These are phyloP conservation scores for Cercospora sp. DNA, from an alignment of 2,329 filamentous ascomycete species.

Conservation along the genomic window DNA sequence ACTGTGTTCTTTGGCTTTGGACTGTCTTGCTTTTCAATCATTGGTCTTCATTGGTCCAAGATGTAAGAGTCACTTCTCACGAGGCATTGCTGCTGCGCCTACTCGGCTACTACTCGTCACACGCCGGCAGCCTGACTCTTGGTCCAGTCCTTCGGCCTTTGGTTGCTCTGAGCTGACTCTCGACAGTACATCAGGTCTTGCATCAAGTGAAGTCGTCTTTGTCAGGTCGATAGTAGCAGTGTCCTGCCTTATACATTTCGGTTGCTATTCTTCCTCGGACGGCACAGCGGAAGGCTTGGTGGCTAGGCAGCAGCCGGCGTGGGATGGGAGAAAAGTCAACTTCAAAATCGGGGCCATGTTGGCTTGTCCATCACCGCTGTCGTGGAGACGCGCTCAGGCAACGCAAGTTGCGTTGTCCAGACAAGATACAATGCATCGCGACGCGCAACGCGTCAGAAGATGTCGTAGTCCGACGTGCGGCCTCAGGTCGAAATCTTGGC, in stretches of 20 bases:
- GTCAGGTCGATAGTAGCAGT: too few species aligned
- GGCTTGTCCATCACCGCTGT: neutral
- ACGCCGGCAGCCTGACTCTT: neutral
- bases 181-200: too few species aligned
- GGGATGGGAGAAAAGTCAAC: neutral
- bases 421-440: neutral
- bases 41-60: neutral
- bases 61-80: neutral
- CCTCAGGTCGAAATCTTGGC: constrained; percentile 1
- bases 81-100: constrained; percentile 4
- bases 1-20: neutral
- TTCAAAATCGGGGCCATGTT: neutral
- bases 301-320: constrained; percentile 1
- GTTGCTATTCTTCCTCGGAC: neutral
- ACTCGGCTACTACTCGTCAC: neutral
- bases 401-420: neutral
- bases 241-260: too few species aligned
- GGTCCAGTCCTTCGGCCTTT: neutral
- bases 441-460: neutral
- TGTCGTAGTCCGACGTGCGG: constrained; percentile 8
- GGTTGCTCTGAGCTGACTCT: neutral
- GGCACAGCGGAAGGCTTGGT: neutral
- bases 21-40: neutral
- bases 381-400: neutral
- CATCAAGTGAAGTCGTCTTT: too few species aligned